Percentiles rank a stretch among this genome's conserved stretches.
phyloP scores from a whole-genome alignment of 2,329 filamentous ascomycete species.

The Lecanicillium sp. region DNA sequence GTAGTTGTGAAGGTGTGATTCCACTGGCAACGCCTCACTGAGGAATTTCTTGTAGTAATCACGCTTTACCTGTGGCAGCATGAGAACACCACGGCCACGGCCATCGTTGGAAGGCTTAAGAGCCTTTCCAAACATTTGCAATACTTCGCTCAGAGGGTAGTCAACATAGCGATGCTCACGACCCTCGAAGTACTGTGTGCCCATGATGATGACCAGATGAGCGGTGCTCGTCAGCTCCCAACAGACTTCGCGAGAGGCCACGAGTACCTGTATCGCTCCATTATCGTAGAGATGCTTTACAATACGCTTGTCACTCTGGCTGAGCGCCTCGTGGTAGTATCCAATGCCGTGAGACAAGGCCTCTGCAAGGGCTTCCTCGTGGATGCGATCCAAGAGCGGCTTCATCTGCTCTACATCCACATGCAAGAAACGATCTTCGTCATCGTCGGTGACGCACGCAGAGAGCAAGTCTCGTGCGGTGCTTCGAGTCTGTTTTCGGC shows the following conservation, averaged over 20 bases:
- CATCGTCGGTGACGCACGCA: constrained; percentile 79
- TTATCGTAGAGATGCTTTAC: constrained; percentile 86
- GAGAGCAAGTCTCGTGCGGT: constrained; percentile 82
- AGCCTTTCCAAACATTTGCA: constrained; percentile 97
- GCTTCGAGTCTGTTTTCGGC: constrained; percentile 81
- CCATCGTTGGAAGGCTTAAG: constrained; percentile 72
- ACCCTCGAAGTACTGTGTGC: constrained; percentile 94
- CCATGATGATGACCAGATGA: constrained; percentile 92
- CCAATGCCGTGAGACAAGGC: constrained; percentile 89
- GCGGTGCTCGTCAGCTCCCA: constrained; percentile 89
- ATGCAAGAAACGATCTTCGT: constrained; percentile 90
- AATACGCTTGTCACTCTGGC: constrained; percentile 81
- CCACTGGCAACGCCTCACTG: constrained; percentile 89
- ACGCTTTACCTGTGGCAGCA: constrained; percentile 89
- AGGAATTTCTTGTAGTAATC: constrained; percentile 99
- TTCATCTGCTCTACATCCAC: constrained; percentile 73
- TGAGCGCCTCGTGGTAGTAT: constrained; percentile 94
- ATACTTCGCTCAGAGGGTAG: constrained; percentile 84
- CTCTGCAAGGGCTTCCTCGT: constrained; percentile 81
- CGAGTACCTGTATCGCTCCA: constrained; percentile 79
- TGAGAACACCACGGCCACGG: constrained; percentile 81
- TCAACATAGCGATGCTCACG: constrained; percentile 95
- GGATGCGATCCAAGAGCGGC: constrained; percentile 72
- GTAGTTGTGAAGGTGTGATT: constrained; percentile 86
- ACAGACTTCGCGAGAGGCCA: constrained; percentile 74